Percentiles rank a stretch among this genome's conserved stretches.
Conservation (phyloP, 164 flowering plant species). For the Hamamelis virginiana region DNA sequence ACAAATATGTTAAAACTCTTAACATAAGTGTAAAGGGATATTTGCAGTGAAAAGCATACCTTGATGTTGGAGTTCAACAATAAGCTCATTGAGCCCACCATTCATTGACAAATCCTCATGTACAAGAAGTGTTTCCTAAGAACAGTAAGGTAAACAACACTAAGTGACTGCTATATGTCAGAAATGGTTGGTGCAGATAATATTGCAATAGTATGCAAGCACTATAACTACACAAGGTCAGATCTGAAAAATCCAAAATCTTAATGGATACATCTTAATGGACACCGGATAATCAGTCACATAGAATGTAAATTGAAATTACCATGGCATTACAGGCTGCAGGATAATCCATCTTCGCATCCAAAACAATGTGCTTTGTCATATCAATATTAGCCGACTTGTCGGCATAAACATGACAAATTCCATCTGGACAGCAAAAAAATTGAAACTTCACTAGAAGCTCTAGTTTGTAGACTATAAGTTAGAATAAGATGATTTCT, state of each 20-base stretch:
- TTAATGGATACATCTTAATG: not conserved
- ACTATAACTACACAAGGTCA: too few relatives aligned
- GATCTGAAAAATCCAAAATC: too few relatives aligned
- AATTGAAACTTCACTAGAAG: conserved; percentile 1
- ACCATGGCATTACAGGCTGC: conserved; percentile 48
- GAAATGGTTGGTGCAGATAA: not conserved
- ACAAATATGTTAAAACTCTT: too few relatives aligned
- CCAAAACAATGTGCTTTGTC: conserved; percentile 38
- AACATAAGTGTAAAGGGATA: too few relatives aligned
- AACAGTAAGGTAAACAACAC: conserved; percentile 12
- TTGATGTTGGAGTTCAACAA: conserved; percentile 52
- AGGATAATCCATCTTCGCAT: conserved; percentile 40
- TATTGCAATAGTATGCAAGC: too few relatives aligned
- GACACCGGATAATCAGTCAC: not conserved
- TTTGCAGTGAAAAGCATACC: conserved; percentile 33
- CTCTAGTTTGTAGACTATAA: not conserved
- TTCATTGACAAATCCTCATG: conserved; percentile 58
- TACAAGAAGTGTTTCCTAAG: conserved; percentile 84
- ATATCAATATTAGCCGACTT: conserved; percentile 36
- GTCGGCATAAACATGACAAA: conserved; percentile 45
- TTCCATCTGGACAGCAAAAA: conserved; percentile 29
- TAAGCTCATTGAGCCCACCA: conserved; percentile 55
- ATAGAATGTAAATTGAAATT: conserved; percentile 4
- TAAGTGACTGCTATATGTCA: not conserved
- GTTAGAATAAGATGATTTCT: not conserved